Evolutionary conservation across 345 rosid species (phyloP).

Genomic region (Brassica napus): DNA sequence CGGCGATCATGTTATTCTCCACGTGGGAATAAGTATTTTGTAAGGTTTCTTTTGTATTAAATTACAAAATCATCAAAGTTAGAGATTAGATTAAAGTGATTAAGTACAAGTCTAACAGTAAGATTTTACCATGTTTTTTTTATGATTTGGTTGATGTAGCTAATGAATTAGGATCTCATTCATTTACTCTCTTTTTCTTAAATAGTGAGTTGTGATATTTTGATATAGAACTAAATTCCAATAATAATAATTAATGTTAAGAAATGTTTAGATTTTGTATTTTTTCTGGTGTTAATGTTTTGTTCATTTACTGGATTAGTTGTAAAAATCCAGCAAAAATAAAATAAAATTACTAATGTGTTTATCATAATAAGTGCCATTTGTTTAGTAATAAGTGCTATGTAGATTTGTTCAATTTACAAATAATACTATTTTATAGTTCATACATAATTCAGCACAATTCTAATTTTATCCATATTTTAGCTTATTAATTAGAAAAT

Average conservation of each 20-base stretch:
- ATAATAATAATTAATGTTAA: neutral
- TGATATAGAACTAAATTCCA: neutral
- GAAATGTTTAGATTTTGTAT: neutral
- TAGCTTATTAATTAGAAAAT: neutral
- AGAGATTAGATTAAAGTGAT: constrained; percentile 6
- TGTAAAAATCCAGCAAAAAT: neutral
- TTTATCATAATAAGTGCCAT: neutral
- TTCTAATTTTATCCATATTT: neutral
- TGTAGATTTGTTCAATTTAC: neutral
- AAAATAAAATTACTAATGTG: neutral
- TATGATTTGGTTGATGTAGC: neutral
- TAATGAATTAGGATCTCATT: neutral
- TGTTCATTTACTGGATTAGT: neutral
- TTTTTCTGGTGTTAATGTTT: neutral
- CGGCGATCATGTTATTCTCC: constrained; percentile 31
- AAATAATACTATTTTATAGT: neutral
- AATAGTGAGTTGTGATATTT: neutral
- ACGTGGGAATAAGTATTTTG: constrained; percentile 16
- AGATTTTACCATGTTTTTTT: neutral
- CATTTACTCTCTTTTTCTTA: neutral
- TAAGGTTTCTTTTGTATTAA: neutral
- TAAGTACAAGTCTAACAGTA: neutral
- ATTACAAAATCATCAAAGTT: constrained; percentile 1
- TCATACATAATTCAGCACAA: neutral
- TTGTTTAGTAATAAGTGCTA: neutral